Conservation (phyloP, 1,284 basidiomycete genomes). For the Moniliella sp. region DNA sequence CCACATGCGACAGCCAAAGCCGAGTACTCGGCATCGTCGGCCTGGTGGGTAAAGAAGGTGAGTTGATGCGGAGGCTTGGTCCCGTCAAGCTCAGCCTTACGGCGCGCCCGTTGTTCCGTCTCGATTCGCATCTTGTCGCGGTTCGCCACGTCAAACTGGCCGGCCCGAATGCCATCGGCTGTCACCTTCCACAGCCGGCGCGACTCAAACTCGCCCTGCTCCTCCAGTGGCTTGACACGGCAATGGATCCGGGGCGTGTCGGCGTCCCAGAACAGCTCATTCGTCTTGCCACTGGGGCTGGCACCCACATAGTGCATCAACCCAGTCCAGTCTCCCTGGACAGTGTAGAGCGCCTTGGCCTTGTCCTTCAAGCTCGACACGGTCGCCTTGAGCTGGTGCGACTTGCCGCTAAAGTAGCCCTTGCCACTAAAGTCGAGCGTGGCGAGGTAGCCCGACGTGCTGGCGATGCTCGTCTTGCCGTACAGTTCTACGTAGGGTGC, state of each 20-base stretch:
- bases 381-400: slow-evolving; percentile 72
- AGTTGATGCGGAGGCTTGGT: slow-evolving; percentile 52
- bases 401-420: slow-evolving; percentile 74
- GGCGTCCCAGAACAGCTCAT: slow-evolving; percentile 39
- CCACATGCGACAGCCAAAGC: slow-evolving; percentile 13
- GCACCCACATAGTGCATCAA: slow-evolving; percentile 39
- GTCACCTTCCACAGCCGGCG: slow-evolving; percentile 66
- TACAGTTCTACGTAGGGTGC: slow-evolving; percentile 56
- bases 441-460: slow-evolving; percentile 50
- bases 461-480: slow-evolving; percentile 63
- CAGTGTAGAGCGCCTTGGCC: slow-evolving; percentile 39
- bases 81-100: too few species aligned
- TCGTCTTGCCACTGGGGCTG: slow-evolving; percentile 8
- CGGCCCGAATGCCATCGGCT: slow-evolving; percentile 68
- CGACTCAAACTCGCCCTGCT: slow-evolving; percentile 64
- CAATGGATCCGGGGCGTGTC: slow-evolving; percentile 48
- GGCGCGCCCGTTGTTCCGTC: too few species aligned
- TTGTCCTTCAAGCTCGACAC: slow-evolving; percentile 39
- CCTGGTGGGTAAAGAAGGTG: slow-evolving; percentile 27
- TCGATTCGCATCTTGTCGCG: slow-evolving; percentile 76
- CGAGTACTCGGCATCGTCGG: slow-evolving; percentile 28
- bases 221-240: slow-evolving; percentile 42
- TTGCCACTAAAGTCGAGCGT: slow-evolving; percentile 66
- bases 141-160: slow-evolving; percentile 76
- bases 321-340: slow-evolving; percentile 75